Conservation (phyloP, 257 asterid genomes). For the Gynochthodes officinalis region DNA sequence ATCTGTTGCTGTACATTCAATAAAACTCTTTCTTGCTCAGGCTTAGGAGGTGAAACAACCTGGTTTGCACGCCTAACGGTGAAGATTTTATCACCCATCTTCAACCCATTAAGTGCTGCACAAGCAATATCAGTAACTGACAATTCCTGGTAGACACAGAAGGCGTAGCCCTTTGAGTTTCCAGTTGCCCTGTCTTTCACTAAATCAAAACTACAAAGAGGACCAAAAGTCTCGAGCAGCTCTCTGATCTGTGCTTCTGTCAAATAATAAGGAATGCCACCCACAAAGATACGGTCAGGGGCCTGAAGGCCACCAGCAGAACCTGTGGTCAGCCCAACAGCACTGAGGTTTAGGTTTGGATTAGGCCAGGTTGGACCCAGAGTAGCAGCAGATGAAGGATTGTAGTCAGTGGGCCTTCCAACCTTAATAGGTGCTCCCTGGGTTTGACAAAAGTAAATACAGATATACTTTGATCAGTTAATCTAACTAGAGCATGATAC, state of each 20-base stretch:
- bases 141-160: conserved; percentile 85
- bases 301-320: conserved; percentile 93
- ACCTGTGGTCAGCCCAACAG: conserved; percentile 89
- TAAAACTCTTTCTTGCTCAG: conserved; percentile 87
- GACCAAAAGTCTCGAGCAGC: conserved; percentile 93
- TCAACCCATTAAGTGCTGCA: conserved; percentile 93
- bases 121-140: conserved; percentile 98
- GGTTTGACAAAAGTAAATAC: neutral
- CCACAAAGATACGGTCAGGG: conserved; percentile 91
- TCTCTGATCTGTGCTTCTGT: conserved; percentile 88
- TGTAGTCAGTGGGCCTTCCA: conserved; percentile 93
- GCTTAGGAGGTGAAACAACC: conserved; percentile 72
- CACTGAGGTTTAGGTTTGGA: conserved; percentile 77
- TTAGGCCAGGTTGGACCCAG: conserved; percentile 96
- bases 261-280: conserved; percentile 93
- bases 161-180: conserved; percentile 97
- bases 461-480: neutral
- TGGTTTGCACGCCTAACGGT: conserved; percentile 94
- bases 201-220: conserved; percentile 85
- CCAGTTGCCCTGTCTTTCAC: conserved; percentile 98
- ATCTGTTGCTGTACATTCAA: conserved; percentile 93
- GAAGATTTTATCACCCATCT: conserved; percentile 95
- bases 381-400: conserved; percentile 89
- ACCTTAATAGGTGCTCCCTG: conserved; percentile 99
- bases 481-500: neutral